Base-by-base conservation (phyloP, 345 rosid species). In the Melastoma malabathricum region DNA sequence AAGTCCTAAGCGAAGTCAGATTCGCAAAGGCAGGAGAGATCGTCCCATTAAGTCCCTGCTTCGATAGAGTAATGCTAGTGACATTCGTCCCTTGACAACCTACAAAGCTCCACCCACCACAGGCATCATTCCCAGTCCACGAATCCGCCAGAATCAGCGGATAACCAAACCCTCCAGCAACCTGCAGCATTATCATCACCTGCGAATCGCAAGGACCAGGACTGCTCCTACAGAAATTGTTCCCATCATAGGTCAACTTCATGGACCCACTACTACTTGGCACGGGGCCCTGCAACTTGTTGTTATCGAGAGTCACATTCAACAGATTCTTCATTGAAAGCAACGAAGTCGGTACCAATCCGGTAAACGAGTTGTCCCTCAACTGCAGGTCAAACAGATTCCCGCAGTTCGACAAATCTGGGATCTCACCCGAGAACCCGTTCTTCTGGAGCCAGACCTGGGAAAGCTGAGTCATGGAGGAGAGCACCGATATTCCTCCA, bases 401-500 rank as follows among this genome's bases (percentile, higher is more conserved):
- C 3, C 39, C 44, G 43, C 84, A 71, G 6, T 79, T 72, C 0
- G 92, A 72, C 64, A 86, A 75, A 62, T 90, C 92, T 0, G 96
- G 96, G 38, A 90, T 75, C 0, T 77, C 79, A 49, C 96, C 98
- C 4, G 66, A 44, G 59, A 90, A 86, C 50, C 69, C 71, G 53
- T 90, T 86, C 27, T 73, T 72, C 0, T 90, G 86, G 9, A 90
- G 72, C 94, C 89, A 86, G 10, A 75, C 89, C 63, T 76, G 83
- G 14, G 23, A 16, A 54, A 90, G 44, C 29, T 65, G 62, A 5
- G 58, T 49, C 96, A 90, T 86, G 13, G 64, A 61, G 3, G 89
- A 64, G 14, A 90, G 58, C 41, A 92, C 85, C 0, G 73, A 64
- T 25, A 87, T 62, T 13, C 68, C 67, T 10, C 96, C 98, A 0